phyloP scores from a whole-genome alignment of 345 rosid genomes.

The Leavenworthia alabamica region DNA sequence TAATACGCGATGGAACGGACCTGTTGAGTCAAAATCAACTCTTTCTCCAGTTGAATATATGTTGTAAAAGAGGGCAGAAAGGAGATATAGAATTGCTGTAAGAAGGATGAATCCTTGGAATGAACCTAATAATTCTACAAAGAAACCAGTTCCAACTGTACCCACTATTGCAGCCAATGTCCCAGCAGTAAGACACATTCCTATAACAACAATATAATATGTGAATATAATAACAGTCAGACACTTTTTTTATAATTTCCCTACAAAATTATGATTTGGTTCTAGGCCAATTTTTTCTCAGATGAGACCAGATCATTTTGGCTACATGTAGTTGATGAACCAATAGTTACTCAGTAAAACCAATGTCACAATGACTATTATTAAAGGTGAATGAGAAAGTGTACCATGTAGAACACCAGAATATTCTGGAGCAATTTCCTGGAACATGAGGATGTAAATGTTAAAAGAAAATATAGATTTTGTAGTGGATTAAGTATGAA shows the following conservation, averaged over 20 bases:
- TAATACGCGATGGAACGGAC: constrained; percentile 27
- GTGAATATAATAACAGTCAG: no score
- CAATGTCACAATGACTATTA: no score
- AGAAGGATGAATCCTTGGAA: constrained; percentile 86
- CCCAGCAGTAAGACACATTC: constrained; percentile 80
- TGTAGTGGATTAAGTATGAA: no score
- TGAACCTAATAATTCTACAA: constrained; percentile 80
- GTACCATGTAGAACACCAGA: constrained; percentile 91
- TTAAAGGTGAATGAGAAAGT: not conserved
- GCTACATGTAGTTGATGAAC: not conserved
- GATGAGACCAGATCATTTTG: no score
- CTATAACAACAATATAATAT: constrained; percentile 32
- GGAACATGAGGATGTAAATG: constrained; percentile 28
- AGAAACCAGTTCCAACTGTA: constrained; percentile 92
- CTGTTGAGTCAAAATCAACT: constrained; percentile 56
- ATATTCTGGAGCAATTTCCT: constrained; percentile 91
- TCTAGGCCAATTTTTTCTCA: no score
- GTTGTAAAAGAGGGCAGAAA: constrained; percentile 68
- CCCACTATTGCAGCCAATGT: constrained; percentile 89
- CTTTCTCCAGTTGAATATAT: constrained; percentile 77
- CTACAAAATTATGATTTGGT: no score
- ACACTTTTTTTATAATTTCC: no score
- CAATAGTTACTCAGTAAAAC: no score
- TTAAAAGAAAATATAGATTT: no score
- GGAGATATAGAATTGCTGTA: constrained; percentile 59